A percentile compares a stretch with the other conserved stretches of the same genome.
phyloP scores from a whole-genome alignment of 495 filamentous ascomycete species.

The Cercophora samala region DNA sequence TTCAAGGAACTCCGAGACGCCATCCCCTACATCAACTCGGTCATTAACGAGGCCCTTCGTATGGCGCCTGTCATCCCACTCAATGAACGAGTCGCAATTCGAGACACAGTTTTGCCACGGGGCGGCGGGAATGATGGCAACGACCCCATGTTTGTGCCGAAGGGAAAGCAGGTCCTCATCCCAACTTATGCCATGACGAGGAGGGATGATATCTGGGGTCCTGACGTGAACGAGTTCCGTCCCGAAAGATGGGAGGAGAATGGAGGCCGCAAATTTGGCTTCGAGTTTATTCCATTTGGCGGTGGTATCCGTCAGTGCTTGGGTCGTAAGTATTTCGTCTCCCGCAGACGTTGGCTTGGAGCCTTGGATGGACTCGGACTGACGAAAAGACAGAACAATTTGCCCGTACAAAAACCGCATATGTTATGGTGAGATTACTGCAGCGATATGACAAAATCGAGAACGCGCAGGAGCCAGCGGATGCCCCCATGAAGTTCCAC shows the following conservation, averaged over 20 bases:
- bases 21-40: constrained; percentile 45
- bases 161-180: constrained; percentile 37
- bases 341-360: too few species aligned
- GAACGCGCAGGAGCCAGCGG: constrained; percentile 34
- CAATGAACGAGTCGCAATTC: constrained; percentile 42
- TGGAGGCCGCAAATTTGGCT: constrained; percentile 32
- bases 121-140: constrained; percentile 40
- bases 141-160: constrained; percentile 27
- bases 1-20: constrained; percentile 40
- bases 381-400: constrained; percentile 39
- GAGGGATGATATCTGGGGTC: constrained; percentile 41
- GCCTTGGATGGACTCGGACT: neutral
- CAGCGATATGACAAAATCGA: constrained; percentile 44
- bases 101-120: constrained; percentile 47
- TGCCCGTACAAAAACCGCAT: constrained; percentile 42
- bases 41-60: constrained; percentile 47
- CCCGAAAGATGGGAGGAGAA: constrained; percentile 35
- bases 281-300: constrained; percentile 37
- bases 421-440: constrained; percentile 43
- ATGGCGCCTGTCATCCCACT: constrained; percentile 39
- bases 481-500: constrained; percentile 37
- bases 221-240: constrained; percentile 27
- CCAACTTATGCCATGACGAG: constrained; percentile 36
- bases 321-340: constrained; percentile 25
- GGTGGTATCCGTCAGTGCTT: constrained; percentile 27